Evolutionary conservation across 768 basidiomycete genomes (phyloP).

Genomic region (Pleurotus cornucopiae): DNA sequence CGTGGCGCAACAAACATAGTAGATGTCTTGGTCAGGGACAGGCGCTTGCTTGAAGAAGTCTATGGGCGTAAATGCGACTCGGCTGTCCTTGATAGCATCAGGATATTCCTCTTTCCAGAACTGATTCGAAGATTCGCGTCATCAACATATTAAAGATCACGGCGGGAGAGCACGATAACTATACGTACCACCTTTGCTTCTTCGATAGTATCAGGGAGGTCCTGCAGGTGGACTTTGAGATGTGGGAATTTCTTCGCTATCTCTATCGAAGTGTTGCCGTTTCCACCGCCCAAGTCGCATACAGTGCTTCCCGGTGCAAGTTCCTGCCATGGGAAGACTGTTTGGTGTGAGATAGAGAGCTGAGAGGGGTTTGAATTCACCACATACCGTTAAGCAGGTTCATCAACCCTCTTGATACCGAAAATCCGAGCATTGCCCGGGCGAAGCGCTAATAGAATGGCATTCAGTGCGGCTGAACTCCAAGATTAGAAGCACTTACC

Average conservation of each 20-base stretch:
- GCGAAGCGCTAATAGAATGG: constrained; percentile 1
- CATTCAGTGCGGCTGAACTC: neutral
- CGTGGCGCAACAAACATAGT: constrained; percentile 11
- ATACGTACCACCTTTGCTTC: constrained; percentile 15
- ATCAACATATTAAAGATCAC: neutral
- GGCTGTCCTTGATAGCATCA: constrained; percentile 8
- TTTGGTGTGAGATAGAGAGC: neutral
- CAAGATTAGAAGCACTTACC: neutral
- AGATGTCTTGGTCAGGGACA: constrained; percentile 10
- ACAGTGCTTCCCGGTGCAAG: constrained; percentile 18
- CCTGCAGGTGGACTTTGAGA: constrained; percentile 23
- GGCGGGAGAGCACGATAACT: neutral
- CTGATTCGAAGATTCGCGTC: constrained; percentile 2
- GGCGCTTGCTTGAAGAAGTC: constrained; percentile 16
- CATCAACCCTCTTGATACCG: neutral
- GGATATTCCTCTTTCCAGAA: constrained; percentile 13
- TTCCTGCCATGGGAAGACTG: constrained; percentile 24
- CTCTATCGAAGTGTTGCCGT: constrained; percentile 20
- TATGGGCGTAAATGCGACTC: constrained; percentile 12
- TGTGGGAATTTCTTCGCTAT: constrained; percentile 21
- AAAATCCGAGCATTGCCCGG: constrained; percentile 5
- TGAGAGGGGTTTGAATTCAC: neutral
- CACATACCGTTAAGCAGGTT: constrained; percentile 1
- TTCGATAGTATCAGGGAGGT: constrained; percentile 18
- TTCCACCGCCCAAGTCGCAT: constrained; percentile 28